Percentiles rank a stretch among this genome's conserved stretches.
Evolutionary conservation across 2,329 filamentous ascomycete genomes (phyloP).

Genomic region (Thermoascus crustaceus): DNA sequence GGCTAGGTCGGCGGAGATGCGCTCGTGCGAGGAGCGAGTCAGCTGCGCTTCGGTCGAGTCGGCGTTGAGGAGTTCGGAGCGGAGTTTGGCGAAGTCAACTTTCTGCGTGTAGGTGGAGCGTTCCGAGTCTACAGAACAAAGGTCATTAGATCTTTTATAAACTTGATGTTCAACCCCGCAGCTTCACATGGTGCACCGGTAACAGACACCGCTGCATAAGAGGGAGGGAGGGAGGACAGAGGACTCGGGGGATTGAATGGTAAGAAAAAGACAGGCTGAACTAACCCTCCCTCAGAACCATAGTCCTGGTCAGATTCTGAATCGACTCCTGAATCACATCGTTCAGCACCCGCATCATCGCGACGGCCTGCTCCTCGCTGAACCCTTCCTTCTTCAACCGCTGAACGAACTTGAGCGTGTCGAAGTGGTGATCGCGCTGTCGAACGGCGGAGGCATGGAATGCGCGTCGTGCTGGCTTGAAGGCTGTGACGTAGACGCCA

Average conservation of each 20-base stretch:
- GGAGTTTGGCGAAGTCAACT: slow-evolving; percentile 95
- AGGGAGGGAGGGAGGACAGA: too few relatives aligned
- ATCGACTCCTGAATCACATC: slow-evolving; percentile 98
- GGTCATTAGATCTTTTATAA: not conserved
- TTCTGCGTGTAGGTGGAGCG: slow-evolving; percentile 65
- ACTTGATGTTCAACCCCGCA: too few relatives aligned
- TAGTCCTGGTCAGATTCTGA: slow-evolving; percentile 92
- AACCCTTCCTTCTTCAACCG: slow-evolving; percentile 84
- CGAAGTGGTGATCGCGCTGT: slow-evolving; percentile 83
- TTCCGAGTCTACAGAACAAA: slow-evolving; percentile 34
- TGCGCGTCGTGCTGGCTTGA: slow-evolving; percentile 32
- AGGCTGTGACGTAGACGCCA: slow-evolving; percentile 40
- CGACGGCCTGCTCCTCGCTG: slow-evolving; percentile 86
- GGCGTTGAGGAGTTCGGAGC: slow-evolving; percentile 83
- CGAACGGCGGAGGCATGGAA: slow-evolving; percentile 59
- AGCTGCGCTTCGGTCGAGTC: slow-evolving; percentile 86
- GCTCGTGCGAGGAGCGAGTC: slow-evolving; percentile 82
- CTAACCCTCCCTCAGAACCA: slow-evolving; percentile 92
- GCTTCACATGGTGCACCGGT: too few relatives aligned
- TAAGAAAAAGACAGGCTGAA: slow-evolving; percentile 2
- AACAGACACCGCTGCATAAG: too few relatives aligned
- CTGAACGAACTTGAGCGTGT: slow-evolving; percentile 95
- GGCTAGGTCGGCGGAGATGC: slow-evolving; percentile 85
- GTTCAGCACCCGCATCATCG: slow-evolving; percentile 97
- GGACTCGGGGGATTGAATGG: too few relatives aligned